Evolutionary conservation across 116 monocot species (phyloP), one percentile per base, ranked within the genome.

Genomic region (Phalaenopsis hybrid): DNA sequence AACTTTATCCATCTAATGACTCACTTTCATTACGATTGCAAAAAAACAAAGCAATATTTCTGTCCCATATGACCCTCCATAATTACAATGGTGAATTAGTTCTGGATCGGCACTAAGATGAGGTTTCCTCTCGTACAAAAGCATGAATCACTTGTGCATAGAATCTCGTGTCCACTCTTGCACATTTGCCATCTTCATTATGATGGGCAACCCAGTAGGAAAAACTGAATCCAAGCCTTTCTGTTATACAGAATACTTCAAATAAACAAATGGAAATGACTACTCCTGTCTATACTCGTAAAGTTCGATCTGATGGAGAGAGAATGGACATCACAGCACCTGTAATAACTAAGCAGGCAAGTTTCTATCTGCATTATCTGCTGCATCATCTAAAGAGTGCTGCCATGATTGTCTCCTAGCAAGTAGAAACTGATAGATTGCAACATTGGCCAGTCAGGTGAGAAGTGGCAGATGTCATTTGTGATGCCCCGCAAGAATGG

Each of bases 251-350:
- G 94, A 96, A 96, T 76, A 89, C 82, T 37, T 43, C 46, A 13
- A 87, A 58, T 80, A 88, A 96, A 79, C 83, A 86, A 84, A 96
- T 96, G 94, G 88, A 92, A 81, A 96, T 96, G 96, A 96, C 96
- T 23, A 92, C 96, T 52, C 96, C 94, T 70, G 96, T 96, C 81
- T 87, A 87, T 57, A 94, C 92, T 9, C 70, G 79, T 50, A 96
- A 89, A 72, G 90, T 78, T 70, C 82, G 81, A 57, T 84, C 91
- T 11, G 76, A 77, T 50, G 90, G 94, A 28, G 92, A 89, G 88
- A 92, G 88, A 85, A 96, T 94, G 92, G 92, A 94, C 34, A 96
- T 96, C 94, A 96, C 91, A 31, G 92, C 91, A 9, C 94, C 94
- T 50, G 94, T 94, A 13, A 89, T 94, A 74, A 92, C 94, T 10